A percentile compares a stretch with the other conserved stretches of the same genome.
Conservation (phyloP, 2,329 filamentous ascomycete genomes). For the Triangularia setosa region DNA sequence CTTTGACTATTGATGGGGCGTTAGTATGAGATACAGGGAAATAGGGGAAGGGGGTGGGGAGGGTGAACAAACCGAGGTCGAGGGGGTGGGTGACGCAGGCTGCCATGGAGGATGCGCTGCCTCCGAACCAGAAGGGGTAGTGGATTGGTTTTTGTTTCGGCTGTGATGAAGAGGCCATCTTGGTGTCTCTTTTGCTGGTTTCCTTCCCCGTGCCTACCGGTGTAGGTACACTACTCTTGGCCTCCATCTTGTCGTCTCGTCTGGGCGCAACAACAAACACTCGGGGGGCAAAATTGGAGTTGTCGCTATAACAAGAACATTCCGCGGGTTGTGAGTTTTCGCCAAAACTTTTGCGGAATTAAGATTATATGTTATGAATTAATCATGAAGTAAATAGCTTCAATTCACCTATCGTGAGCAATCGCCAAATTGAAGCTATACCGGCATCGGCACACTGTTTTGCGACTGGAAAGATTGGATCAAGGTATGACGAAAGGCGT, state of each 20-base stretch:
- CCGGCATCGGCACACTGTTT: background rate
- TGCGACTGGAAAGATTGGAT: background rate
- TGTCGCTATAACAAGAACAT: conserved; percentile 16
- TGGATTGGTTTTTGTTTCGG: conserved; percentile 41
- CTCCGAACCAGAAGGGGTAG: conserved; percentile 95
- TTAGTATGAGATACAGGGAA: conserved; percentile 2
- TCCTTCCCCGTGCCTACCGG: background rate
- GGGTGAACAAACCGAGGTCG: conserved; percentile 23
- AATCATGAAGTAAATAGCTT: background rate
- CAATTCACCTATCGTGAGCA: background rate
- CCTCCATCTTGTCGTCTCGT: background rate
- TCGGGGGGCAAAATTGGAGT: background rate
- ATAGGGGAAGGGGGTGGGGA: background rate
- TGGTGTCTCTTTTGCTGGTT: conserved; percentile 3
- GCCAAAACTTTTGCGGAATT: background rate
- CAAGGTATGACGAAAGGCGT: background rate
- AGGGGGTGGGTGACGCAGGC: conserved; percentile 28
- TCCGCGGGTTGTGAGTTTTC: conserved; percentile 2
- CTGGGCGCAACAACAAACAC: background rate
- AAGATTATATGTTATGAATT: background rate
- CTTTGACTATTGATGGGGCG: conserved; percentile 33
- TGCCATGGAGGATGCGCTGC: conserved; percentile 53
- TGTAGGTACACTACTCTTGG: conserved; percentile 9
- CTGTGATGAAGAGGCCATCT: background rate
- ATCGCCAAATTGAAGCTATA: background rate